Evolutionary conservation across 257 asterid species (phyloP), one percentile per base, ranked within the genome.

Genomic region (Capsicum baccatum): DNA sequence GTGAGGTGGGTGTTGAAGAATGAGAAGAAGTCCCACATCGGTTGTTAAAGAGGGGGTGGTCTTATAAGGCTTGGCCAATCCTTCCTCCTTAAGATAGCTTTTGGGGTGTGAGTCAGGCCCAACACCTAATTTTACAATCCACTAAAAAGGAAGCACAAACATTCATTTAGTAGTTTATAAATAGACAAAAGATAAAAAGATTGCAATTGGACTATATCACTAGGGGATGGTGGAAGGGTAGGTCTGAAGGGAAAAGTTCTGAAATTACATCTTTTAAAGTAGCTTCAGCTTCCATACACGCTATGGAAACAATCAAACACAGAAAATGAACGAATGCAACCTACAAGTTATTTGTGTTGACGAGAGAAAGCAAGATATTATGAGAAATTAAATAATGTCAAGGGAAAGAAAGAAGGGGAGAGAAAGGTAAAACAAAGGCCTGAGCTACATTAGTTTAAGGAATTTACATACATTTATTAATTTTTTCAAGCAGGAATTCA

Each of bases 351-450:
- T 16, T 54, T 54, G 58, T 54, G 26, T 11, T 64, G 70, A 26
- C 70, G 26, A 26, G 42, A 64, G 26, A 64, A 42, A 64, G 44
- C 17, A 64, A 11, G 70, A 26, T 64, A 64, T 11, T 64, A 26
- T 64, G 70, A 64, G 17, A 64, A 64, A 63, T 21, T 63, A 63
- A 63, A 64, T 64, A 21, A 64, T 26, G 44, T 26, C 70, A 64
- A 64, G 16, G 17, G 39, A 19, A 63, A 21, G 42, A 63, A 26
- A 21, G 21, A 63, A 63, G 42, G 42, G 70, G 21, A 39, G 39
- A 63, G 70, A 21, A 63, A 62, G 10, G 42, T 63, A 63, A 63
- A 63, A 21, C 11, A 4, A 26, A 63, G 39, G 26, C 70, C 70
- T 63, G 70, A 63, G 11, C 70, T 63, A 5, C 42, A 63, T 35